phyloP scores from a whole-genome alignment of 306 rosid genomes.

The Corylus avellana region DNA sequence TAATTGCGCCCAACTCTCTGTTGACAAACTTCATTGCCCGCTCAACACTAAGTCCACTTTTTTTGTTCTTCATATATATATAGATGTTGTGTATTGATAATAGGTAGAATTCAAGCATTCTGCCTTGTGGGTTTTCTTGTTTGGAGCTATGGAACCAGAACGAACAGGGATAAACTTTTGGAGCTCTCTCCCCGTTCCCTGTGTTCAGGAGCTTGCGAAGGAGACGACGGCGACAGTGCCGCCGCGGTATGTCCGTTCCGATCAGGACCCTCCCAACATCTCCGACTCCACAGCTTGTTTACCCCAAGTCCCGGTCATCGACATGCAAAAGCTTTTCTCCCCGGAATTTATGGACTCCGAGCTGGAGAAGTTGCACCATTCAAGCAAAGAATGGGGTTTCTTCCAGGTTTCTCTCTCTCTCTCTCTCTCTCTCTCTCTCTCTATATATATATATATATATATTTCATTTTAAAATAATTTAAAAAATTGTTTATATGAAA shows the following conservation, averaged over 20 bases:
- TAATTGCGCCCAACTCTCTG: too few species aligned
- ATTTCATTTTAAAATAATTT: too few species aligned
- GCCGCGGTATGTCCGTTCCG: constrained; percentile 32
- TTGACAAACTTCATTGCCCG: too few species aligned
- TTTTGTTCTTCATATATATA: too few species aligned
- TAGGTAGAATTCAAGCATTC: too few species aligned
- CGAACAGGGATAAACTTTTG: not conserved
- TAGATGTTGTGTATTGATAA: too few species aligned
- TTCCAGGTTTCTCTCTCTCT: constrained; percentile 41
- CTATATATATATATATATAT: too few species aligned
- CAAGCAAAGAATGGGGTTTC: constrained; percentile 57
- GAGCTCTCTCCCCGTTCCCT: constrained; percentile 26
- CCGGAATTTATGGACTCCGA: constrained; percentile 25
- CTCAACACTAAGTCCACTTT: too few species aligned
- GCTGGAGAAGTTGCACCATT: constrained; percentile 39
- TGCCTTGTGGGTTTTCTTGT: too few species aligned
- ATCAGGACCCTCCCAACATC: constrained; percentile 36
- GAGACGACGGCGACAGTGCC: constrained; percentile 30
- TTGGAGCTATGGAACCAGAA: constrained; percentile 7
- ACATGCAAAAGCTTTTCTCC: constrained; percentile 35
- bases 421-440: too few species aligned
- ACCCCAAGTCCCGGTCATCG: constrained; percentile 46
- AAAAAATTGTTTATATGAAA: too few species aligned
- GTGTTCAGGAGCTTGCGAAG: constrained; percentile 36
- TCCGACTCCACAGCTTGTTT: constrained; percentile 12